Evolutionary conservation across 148 eudicot genomes (phyloP), one percentile per base, ranked within the genome.

Genomic region (Rhododendron simsii): DNA sequence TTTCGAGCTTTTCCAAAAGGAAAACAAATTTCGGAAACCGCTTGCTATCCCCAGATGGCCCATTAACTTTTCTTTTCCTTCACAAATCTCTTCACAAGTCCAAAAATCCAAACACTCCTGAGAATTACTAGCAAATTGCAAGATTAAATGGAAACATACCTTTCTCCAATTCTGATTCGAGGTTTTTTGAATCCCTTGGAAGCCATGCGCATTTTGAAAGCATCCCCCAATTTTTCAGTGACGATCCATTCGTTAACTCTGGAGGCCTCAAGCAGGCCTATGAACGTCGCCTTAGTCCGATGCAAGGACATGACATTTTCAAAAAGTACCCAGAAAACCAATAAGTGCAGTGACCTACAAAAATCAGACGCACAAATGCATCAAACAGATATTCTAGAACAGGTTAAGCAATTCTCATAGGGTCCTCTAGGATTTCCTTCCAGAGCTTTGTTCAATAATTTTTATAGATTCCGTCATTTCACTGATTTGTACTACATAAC

Each of bases 271-370:
- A 96, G 76, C 37, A 96, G 90, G 2, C 98, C 98, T 7, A 96
- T 94, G 47, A 96, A 86, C 13, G 96, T 94, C 10, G 96, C 98
- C 86, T 94, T 94, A 0, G 98, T 94, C 44, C 98, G 90, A 71
- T 96, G 98, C 80, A 96, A 51, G 20, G 98, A 93, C 98, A 96
- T 96, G 0, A 96, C 98, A 76, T 96, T 96, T 88, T 96, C 98
- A 30, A 96, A 96, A 10, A 96, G 88, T 28, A 96, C 91, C 98
- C 98, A 96, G 74, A 90, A 93, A 28, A 93, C 90, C 48, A 94
- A 77, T 2, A 94, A 85, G 87, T 94, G 96, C 20, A 94, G 86
- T 5, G 98, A 95, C 79, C 98, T 95, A 90, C 84, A 79, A 6
- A 8, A 63, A 41, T n/a, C 10, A 48, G 12, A 26, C 2, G 3